Base-by-base conservation (phyloP, 495 filamentous ascomycete genomes). In the Jackrogersella minutella region DNA sequence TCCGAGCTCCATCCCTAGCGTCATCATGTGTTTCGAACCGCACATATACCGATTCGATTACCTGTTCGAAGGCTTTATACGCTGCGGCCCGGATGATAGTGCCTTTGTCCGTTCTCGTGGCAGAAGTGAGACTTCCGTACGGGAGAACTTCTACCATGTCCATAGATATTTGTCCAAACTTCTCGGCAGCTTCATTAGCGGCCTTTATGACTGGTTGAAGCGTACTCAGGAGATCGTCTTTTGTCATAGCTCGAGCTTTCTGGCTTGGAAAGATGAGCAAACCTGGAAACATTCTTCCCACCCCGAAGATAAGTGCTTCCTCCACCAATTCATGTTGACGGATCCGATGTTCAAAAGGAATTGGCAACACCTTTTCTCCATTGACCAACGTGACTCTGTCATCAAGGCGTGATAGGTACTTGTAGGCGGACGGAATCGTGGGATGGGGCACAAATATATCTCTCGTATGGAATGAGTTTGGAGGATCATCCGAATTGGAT, bases 261-360 rank as follows among this genome's bases (percentile, higher is more conserved):
- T 78, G 72, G 0, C 77, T 65, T 13, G 77, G 78, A 58, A 88
- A 80, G 17, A 88, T 50, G n/a, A 90, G 64, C 0, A 87, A 61
- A 0, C 86, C 86, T 0, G 86, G 85, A 10, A 80, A 76, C 3
- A 79, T 64, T 28, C 77, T 79, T 11, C 76, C 80, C 0, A 81
- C 69, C 3, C 86, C 88, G 54, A 91, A 83, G 1, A 91, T 80
- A 4, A 88, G 76, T 8, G 82, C 85, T 54, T 90, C 89, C 24
- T 80, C 72, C 1, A 90, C 76, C 1, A 82, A 58, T 8, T 75
- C 66, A 55, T 86, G 73, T 34, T 86, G 78, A 55, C 82, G 81
- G 33, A 88, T 82, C 3, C 74, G 70, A 1, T 83, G 82, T 68
- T 90, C 87, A 14, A 87, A 84, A 0, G 83, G 79, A 5, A 88